Base-by-base conservation (phyloP, 345 rosid species). In the Arabidopsis suecica region DNA sequence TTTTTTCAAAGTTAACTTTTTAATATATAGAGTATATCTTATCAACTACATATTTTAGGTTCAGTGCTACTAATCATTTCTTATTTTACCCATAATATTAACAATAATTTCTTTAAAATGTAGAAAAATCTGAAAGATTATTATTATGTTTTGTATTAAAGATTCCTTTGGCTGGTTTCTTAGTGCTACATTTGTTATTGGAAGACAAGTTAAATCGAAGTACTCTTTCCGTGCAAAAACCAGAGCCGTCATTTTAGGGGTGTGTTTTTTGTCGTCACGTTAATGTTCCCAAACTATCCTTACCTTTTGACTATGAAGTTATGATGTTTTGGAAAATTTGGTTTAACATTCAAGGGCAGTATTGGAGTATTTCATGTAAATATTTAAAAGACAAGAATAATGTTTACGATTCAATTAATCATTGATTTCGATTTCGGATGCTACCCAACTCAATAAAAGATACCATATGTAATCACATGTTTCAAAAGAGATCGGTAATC, bases 141-240 rank as follows among this genome's bases (percentile, higher is more conserved):
- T 63, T 45, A 45, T 70, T 69, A 18, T 42, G 41, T 44, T 69
- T 42, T 23, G 18, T 42, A 36, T 74, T 23, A 65, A 74, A 74
- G 72, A 74, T 74, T 74, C 78, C 59, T 23, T 56, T 55, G 40
- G 78, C 16, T 73, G 71, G 20, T 32, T 7, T 65, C 32, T 65
- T 56, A 65, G 78, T 74, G 78, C 59, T 65, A 65, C 41, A 65
- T 56, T 57, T 57, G 66, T 47, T 57, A 74, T 36, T 74, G 78
- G 78, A 74, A 74, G 78, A 74, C 78, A 65, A 65, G 66, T 74
- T 65, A 74, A 56, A 74, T 74, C 78, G 49, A 74, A 65, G 78
- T 74, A 74, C 72, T 36, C 78, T 56, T 65, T 45, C 78, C 72
- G 78, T 74, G 72, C 78, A 74, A 56, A 23, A 65, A 65, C 78